Conservation (phyloP, 2,329 filamentous ascomycete genomes). For the Escovopsis sp. region DNA sequence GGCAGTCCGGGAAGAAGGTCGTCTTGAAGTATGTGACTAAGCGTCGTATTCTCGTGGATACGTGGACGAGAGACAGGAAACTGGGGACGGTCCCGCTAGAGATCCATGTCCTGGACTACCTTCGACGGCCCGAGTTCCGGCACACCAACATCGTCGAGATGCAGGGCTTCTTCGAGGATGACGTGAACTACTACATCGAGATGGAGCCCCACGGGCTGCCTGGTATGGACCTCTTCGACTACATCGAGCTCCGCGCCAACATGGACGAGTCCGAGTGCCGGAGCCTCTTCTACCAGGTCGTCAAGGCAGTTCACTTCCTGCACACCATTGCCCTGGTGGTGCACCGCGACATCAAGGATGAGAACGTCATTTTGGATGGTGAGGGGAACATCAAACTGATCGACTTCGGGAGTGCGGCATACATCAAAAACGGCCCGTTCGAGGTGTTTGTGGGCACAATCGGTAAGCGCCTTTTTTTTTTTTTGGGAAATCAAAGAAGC, state of each 20-base stretch:
- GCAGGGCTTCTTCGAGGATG: constrained; percentile 63
- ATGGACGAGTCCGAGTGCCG: constrained; percentile 93
- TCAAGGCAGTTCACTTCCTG: constrained; percentile 75
- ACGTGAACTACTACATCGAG: constrained; percentile 95
- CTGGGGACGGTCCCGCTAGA: constrained; percentile 91
- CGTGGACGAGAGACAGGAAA: constrained; percentile 87
- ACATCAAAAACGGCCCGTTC: constrained; percentile 96
- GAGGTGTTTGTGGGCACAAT: constrained; percentile 98
- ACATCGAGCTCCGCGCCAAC: constrained; percentile 88
- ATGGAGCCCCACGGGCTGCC: constrained; percentile 92
- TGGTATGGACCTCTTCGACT: constrained; percentile 97
- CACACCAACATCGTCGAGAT: constrained; percentile 61
- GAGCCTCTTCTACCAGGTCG: constrained; percentile 91
- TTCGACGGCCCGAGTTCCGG: constrained; percentile 55
- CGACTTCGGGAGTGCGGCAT: constrained; percentile 94
- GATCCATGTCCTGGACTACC: constrained; percentile 91
- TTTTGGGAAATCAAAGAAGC: no score
- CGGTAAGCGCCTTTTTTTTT: constrained; percentile 41
- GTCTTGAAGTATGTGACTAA: constrained; percentile 98
- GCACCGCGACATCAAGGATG: constrained; percentile 96
- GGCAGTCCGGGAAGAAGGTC: constrained; percentile 65
- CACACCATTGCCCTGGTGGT: constrained; percentile 86
- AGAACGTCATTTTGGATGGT: constrained; percentile 92
- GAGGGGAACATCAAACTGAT: constrained; percentile 94
- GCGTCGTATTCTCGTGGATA: constrained; percentile 89